These are phyloP conservation scores for Lonicera japonica DNA, from an alignment of 129 eudicot genomes.

Conservation along the genomic window DNA sequence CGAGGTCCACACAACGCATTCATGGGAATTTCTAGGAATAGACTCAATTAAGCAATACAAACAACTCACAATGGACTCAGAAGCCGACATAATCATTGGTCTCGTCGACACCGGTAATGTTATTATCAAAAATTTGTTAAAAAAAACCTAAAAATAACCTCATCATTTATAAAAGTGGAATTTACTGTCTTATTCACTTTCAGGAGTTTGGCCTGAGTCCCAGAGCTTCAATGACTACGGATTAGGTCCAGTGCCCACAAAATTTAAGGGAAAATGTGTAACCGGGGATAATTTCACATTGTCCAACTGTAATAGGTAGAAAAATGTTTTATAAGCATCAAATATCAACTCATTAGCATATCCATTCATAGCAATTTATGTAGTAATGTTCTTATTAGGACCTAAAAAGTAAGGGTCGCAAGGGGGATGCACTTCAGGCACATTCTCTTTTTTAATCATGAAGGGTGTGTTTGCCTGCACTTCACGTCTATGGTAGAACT, in stretches of 20 bases:
- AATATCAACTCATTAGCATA: constrained; percentile 7
- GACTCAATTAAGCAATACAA: constrained; percentile 31
- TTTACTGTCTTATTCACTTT: background rate
- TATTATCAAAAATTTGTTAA: background rate
- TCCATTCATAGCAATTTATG: too few species aligned
- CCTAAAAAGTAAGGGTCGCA: too few species aligned
- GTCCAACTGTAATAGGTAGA: constrained; percentile 55
- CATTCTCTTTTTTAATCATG: too few species aligned
- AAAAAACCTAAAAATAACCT: background rate
- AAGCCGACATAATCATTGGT: constrained; percentile 47
- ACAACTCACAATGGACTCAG: constrained; percentile 20
- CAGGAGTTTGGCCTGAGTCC: constrained; percentile 79
- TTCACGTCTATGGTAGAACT: too few species aligned
- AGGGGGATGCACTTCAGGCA: too few species aligned
- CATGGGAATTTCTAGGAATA: constrained; percentile 48
- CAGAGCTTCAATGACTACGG: constrained; percentile 57
- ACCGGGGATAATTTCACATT: constrained; percentile 52
- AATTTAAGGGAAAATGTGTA: constrained; percentile 54
- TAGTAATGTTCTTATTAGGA: too few species aligned
- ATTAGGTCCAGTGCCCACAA: constrained; percentile 47
- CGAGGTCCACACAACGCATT: constrained; percentile 44
- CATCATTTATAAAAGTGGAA: background rate
- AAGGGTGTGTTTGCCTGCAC: too few species aligned
- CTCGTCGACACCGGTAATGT: constrained; percentile 56
- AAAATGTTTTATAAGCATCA: background rate